Base-by-base conservation (phyloP, 2,329 filamentous ascomycete species). In the Dothideomycetidae sp. region DNA sequence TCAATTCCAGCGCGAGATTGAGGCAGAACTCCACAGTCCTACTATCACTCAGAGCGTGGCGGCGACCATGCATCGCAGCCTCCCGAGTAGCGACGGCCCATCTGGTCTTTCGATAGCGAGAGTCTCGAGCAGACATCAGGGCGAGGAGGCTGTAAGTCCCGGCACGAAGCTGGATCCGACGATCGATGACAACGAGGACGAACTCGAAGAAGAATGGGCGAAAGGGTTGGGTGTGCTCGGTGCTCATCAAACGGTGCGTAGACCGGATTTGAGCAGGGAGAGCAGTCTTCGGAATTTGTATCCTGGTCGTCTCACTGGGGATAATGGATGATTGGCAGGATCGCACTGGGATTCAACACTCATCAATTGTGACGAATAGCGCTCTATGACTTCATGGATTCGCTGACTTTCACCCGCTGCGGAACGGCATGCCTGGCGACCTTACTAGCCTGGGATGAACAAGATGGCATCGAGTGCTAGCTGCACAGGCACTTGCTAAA, bases 1-100 rank as follows among this genome's bases (percentile, higher is more conserved):
- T 2, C 36, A 38, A 13, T 38, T 38, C 26, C 36, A 38, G 29
- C 7, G n/a, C 17, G 36, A 38, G 28, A 38, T 38, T 26, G 36
- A 31, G 28, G 36, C 36, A 13, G 36, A 38, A n/a, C 18, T 38
- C 11, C 29, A n/a, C 21, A n/a, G n/a, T n/a, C 7, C 21, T 7
- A 26, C 7, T 7, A n/a, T 26, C 7, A 7, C 7, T 26, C 21
- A 7, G 7, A 26, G n/a, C 21, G n/a, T 26, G 21, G n/a, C 21
- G 21, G n/a, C 21, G 7, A n/a, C n/a, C 7, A 26, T 26, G 21
- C 21, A 26, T n/a, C 21, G 21, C n/a, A 26, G 21, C 21, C n/a
- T 26, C 7, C 21, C 21, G 7, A 26, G 21, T n/a, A 7, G 21
- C 21, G 21, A 26, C n/a, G n/a, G 21, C n/a, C 7, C 21, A n/a